Conservation (phyloP, 2,329 filamentous ascomycete species). For the Arthrobotrys musiformis region DNA sequence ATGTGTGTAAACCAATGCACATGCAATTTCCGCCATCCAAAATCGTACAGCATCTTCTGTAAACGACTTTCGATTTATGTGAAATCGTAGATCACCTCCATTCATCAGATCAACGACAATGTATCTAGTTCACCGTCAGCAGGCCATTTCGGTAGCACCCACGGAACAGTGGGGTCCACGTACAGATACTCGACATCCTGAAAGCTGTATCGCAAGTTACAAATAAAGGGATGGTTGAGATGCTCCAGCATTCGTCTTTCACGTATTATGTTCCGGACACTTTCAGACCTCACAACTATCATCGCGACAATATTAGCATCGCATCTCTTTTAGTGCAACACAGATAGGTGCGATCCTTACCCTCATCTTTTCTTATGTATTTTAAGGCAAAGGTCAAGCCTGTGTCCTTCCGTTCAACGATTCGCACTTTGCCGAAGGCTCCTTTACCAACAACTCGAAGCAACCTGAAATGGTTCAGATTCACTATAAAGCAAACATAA, state of each 20-base stretch:
- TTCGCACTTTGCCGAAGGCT: constrained; percentile 97
- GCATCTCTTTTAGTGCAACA: neutral
- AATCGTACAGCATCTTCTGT: constrained; percentile 97
- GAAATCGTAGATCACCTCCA: constrained; percentile 93
- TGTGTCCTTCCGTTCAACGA: constrained; percentile 97
- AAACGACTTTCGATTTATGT: constrained; percentile 97
- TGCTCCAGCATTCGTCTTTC: constrained; percentile 98
- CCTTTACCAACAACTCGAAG: constrained; percentile 96
- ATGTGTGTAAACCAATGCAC: constrained; percentile 88
- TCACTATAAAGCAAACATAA: constrained; percentile 70
- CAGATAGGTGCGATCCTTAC: constrained; percentile 66
- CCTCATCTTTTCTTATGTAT: constrained; percentile 98
- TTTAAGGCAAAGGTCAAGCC: constrained; percentile 94
- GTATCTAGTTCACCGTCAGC: constrained; percentile 69
- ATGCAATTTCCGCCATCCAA: constrained; percentile 95
- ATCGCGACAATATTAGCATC: constrained; percentile 24
- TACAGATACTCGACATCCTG: constrained; percentile 99
- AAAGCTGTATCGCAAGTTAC: constrained; percentile 98
- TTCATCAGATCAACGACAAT: constrained; percentile 98
- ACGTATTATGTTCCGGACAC: constrained; percentile 96
- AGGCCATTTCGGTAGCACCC: neutral
- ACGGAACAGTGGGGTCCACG: constrained; percentile 60
- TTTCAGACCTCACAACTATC: constrained; percentile 93
- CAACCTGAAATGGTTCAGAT: constrained; percentile 95
- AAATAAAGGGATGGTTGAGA: constrained; percentile 96